phyloP scores from a whole-genome alignment of 768 basidiomycete species.

The Boletus reticulatus region DNA sequence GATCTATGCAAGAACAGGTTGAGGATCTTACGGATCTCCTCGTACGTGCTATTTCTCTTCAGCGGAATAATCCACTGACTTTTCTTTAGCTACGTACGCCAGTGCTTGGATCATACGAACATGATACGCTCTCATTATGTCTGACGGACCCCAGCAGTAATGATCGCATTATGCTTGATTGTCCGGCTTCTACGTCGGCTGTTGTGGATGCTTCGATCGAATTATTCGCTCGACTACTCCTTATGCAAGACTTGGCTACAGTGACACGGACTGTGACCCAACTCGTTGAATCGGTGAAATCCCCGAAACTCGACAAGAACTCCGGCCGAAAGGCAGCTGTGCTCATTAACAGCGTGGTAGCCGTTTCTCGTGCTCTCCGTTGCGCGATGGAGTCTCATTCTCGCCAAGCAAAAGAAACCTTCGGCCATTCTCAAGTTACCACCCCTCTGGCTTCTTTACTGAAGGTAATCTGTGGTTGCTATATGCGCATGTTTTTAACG shows the following conservation, averaged over 20 bases:
- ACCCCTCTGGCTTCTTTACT: slow-evolving; percentile 64
- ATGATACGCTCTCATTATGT: slow-evolving; percentile 77
- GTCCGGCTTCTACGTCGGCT: slow-evolving; percentile 74
- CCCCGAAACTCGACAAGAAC: slow-evolving; percentile 83
- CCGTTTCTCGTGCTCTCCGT: slow-evolving; percentile 68
- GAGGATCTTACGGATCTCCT: slow-evolving; percentile 77
- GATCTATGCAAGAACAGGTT: slow-evolving; percentile 72
- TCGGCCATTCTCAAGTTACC: slow-evolving; percentile 65
- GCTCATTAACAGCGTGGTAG: slow-evolving; percentile 73
- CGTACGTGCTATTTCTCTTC: slow-evolving; percentile 42
- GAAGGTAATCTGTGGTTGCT: slow-evolving; percentile 52
- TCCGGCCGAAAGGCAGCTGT: slow-evolving; percentile 84
- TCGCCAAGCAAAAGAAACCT: slow-evolving; percentile 61
- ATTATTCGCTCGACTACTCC: slow-evolving; percentile 77
- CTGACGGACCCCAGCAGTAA: slow-evolving; percentile 43
- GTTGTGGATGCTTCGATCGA: slow-evolving; percentile 90
- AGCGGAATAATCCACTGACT: neutral
- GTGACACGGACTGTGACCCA: slow-evolving; percentile 54
- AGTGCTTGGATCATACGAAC: slow-evolving; percentile 79
- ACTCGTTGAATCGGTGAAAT: slow-evolving; percentile 63
- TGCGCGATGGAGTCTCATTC: slow-evolving; percentile 48
- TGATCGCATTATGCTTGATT: slow-evolving; percentile 50
- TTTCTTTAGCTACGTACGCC: slow-evolving; percentile 51
- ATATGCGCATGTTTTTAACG: slow-evolving; percentile 8
- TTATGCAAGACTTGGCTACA: slow-evolving; percentile 67